phyloP scores from a whole-genome alignment of 164 flowering plant species.

The Cinnamomum chago region DNA sequence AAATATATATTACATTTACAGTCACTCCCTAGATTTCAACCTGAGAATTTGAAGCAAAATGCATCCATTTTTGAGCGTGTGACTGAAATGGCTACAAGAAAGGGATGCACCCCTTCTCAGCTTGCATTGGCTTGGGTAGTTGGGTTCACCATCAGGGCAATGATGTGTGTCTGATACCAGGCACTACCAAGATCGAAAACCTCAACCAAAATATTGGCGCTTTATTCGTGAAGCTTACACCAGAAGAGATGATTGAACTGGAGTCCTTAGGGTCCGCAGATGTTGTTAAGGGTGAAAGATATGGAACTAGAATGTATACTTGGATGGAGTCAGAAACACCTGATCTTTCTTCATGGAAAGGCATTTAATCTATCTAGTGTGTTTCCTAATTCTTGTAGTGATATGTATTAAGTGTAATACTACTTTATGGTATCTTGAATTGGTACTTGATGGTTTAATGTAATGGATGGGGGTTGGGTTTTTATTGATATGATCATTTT shows the following conservation, averaged over 20 bases:
- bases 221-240: constrained; percentile 30
- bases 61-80: constrained; percentile 21
- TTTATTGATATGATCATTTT: too few species aligned
- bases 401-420: background rate
- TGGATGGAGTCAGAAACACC: constrained; percentile 27
- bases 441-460: too few species aligned
- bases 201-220: constrained; percentile 41
- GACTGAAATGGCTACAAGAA: constrained; percentile 23
- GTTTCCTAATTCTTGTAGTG: background rate
- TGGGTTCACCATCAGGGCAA: constrained; percentile 42
- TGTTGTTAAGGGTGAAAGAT: constrained; percentile 29
- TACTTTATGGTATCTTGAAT: background rate
- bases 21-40: constrained; percentile 29
- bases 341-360: constrained; percentile 25
- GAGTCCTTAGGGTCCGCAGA: constrained; percentile 24
- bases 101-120: constrained; percentile 38
- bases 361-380: background rate
- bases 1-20: constrained; percentile 7
- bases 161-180: constrained; percentile 41
- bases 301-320: background rate
- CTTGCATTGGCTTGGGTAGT: constrained; percentile 46
- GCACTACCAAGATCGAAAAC: constrained; percentile 50
- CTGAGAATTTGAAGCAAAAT: constrained; percentile 34
- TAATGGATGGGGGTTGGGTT: too few species aligned
- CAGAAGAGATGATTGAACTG: constrained; percentile 37